Evolutionary conservation across 148 eudicot genomes (phyloP), one percentile per base, ranked within the genome.

Genomic region (Spergularia marina): DNA sequence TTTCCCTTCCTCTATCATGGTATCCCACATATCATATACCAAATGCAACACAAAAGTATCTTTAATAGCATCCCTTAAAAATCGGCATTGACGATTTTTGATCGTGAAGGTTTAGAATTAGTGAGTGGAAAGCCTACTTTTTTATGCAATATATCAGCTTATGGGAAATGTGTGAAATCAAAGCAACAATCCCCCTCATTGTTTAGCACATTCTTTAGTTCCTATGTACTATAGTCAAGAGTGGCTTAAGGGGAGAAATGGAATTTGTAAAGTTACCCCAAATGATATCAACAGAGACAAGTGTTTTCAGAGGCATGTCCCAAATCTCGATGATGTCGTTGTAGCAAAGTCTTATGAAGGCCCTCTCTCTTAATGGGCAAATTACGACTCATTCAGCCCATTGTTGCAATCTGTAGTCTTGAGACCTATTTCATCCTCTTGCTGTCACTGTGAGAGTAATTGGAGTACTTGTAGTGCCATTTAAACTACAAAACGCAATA

Each of bases 361-460:
- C 9, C 75, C 75, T 6, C 49, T 44, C 8, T 44, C 49, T 44
- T 44, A 5, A 9, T 44, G 8, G 49, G 49, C 49, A 44, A 44
- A 67, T 65, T 60, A 74, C 34, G 70, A 74, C 10, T 67, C 74
- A 30, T 59, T 62, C 15, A 59, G 17, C 7, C 58, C 72, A 10
- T 7, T 61, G 14, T 12, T 78, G 11, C 72, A 78, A 72, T 2
- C 7, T 11, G 40, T 68, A 7, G 70, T 70, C 0, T 68, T 74
- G 10, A 79, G 55, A 44, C 70, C 0, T 68, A 6, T 44, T 44
- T 44, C 58, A 0, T 79, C 78, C 7, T 79, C 71, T 16, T 79
- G 78, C 12, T 69, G 56, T 53, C 70, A 79, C 12, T 69, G 56
- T 53, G 74, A 79, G 52, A 56, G 64, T 25, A 79, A 79, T 53